Percentiles rank a stretch among this genome's conserved stretches.
phyloP scores from a whole-genome alignment of 306 rosid genomes.

The Cucurbita pepo region DNA sequence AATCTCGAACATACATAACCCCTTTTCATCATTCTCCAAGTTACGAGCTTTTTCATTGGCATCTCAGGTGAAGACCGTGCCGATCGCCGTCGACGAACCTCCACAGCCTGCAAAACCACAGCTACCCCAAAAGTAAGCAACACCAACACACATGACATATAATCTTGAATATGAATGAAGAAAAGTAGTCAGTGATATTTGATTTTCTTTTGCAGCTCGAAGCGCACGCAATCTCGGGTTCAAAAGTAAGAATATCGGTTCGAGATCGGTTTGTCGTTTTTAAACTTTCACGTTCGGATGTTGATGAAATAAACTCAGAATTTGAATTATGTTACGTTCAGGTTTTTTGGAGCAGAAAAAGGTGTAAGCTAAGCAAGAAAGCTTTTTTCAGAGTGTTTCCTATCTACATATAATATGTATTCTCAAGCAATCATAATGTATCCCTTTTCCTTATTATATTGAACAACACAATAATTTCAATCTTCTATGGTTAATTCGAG shows the following conservation, averaged over 20 bases:
- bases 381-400: not conserved
- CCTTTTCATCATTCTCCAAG: not conserved
- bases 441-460: not conserved
- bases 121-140: conserved; percentile 27
- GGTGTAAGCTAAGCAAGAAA: not conserved
- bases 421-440: not conserved
- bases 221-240: conserved; percentile 42
- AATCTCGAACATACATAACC: not conserved
- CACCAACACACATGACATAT: not conserved
- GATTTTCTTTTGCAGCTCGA: conserved; percentile 28
- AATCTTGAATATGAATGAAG: not conserved
- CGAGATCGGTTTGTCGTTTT: not conserved
- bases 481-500: no score
- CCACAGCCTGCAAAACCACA: conserved; percentile 23
- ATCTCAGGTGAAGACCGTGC: conserved; percentile 52
- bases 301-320: not conserved
- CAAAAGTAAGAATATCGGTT: conserved; percentile 31
- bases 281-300: not conserved
- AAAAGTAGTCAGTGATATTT: not conserved
- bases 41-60: not conserved
- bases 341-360: conserved; percentile 7
- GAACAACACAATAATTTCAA: not conserved
- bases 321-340: not conserved
- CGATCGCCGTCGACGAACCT: conserved; percentile 38
- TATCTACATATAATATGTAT: not conserved